A percentile compares a stretch with the other conserved stretches of the same genome.
Conservation (phyloP, 805 yeast genomes). For the Dipodascopsis uninucleata region DNA sequence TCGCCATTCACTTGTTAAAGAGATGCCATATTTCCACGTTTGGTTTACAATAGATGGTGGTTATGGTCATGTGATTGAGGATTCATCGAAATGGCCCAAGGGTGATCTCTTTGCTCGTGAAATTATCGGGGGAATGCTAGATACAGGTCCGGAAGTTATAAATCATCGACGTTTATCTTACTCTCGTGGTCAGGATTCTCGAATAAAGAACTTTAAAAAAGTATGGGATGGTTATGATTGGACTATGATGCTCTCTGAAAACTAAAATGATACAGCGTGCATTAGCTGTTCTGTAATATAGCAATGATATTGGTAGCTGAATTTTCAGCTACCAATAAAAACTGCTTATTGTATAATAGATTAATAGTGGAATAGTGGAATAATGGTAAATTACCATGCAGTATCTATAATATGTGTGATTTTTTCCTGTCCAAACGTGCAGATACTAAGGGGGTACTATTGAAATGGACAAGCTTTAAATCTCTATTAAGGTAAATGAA, state of each 20-base stretch:
- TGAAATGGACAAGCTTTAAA: too few species aligned
- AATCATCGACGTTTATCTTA: conserved; percentile 37
- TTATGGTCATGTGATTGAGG: conserved; percentile 49
- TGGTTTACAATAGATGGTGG: conserved; percentile 50
- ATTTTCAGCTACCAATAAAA: too few species aligned
- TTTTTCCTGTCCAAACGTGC: too few species aligned
- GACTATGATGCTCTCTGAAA: conserved; percentile 29
- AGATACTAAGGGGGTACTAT: too few species aligned
- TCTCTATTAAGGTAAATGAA: too few species aligned
- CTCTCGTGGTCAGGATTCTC: conserved; percentile 31
- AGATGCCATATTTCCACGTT: conserved; percentile 50
- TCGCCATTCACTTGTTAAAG: conserved; percentile 42
- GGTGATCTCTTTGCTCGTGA: conserved; percentile 47
- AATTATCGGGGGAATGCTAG: conserved; percentile 47
- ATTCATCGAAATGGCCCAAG: conserved; percentile 43
- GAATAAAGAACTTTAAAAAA: conserved; percentile 37
- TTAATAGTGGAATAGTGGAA: too few species aligned
- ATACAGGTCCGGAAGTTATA: conserved; percentile 39
- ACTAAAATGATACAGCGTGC: too few species aligned
- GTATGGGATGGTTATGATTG: conserved; percentile 40
- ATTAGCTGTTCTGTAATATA: too few species aligned
- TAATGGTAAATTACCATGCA: too few species aligned
- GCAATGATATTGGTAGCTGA: too few species aligned
- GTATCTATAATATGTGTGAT: too few species aligned
- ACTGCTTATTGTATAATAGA: too few species aligned